A percentile compares a stretch with the other conserved stretches of the same genome.
Conservation (phyloP, 73 alveolate genomes). For the Paramecium biaurelia region DNA sequence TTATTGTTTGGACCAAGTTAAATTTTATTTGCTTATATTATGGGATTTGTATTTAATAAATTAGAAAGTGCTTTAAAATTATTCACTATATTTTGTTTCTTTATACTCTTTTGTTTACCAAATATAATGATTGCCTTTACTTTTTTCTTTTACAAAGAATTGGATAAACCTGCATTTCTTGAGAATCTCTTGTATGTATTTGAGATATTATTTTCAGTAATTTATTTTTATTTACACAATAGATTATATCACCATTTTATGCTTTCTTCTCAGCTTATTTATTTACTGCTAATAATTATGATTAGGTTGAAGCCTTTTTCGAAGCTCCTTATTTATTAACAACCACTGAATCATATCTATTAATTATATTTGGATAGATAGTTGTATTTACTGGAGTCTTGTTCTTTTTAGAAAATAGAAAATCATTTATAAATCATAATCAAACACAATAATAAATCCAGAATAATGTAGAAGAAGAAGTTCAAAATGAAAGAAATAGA, state of each 20-base stretch:
- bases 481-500: background rate
- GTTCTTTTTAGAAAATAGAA: background rate
- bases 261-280: background rate
- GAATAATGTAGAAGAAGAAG: conserved; percentile 28
- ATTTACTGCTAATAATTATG: background rate
- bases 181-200: background rate
- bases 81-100: conserved; percentile 37
- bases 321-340: background rate
- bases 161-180: background rate
- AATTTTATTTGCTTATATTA: conserved; percentile 34
- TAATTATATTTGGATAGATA: background rate
- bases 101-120: conserved; percentile 7
- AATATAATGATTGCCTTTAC: background rate
- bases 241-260: conserved; percentile 28
- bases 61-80: conserved; percentile 47
- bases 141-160: background rate
- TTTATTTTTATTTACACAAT: background rate
- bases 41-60: conserved; percentile 58
- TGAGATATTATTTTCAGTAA: background rate
- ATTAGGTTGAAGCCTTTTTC: background rate
- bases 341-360: background rate
- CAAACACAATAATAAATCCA: background rate
- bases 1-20: background rate
- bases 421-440: background rate
- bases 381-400: background rate